phyloP scores from a whole-genome alignment of 345 rosid genomes.

The Eucalyptus camaldulensis region DNA sequence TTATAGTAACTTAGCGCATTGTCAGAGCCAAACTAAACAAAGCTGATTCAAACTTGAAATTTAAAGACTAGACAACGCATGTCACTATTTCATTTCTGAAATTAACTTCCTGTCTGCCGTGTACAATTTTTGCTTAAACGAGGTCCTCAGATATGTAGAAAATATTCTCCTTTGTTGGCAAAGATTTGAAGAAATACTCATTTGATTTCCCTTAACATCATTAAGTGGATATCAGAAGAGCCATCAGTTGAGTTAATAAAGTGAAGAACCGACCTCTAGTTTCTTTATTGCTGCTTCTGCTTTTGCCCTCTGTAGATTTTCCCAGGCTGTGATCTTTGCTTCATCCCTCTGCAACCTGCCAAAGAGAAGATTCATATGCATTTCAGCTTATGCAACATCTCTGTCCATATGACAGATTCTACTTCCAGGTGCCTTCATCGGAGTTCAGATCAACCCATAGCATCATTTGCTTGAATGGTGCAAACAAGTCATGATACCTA shows the following conservation, averaged over 20 bases:
- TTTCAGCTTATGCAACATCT: not conserved
- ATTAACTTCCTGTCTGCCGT: not conserved
- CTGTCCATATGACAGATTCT: not conserved
- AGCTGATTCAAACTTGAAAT: not conserved
- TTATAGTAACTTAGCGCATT: not conserved
- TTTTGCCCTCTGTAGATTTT: constrained; percentile 88
- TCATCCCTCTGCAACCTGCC: constrained; percentile 77
- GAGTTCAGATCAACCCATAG: not conserved
- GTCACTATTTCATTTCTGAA: not conserved
- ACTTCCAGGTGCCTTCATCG: not conserved
- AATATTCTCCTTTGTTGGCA: not conserved
- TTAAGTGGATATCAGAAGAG: not conserved
- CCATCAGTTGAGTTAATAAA: not conserved
- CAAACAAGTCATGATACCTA: not conserved
- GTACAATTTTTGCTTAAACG: not conserved
- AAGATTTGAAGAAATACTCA: not conserved
- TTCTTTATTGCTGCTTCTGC: constrained; percentile 93
- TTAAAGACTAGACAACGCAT: not conserved
- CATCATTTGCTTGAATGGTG: not conserved
- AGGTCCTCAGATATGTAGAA: not conserved
- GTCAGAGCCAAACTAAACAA: not conserved
- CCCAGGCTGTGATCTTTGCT: constrained; percentile 94
- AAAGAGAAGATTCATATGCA: not conserved
- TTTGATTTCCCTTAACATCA: not conserved
- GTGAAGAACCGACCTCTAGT: constrained; percentile 55